Base-by-base conservation (phyloP, 1,284 basidiomycete species). In the Tilletia setariae region DNA sequence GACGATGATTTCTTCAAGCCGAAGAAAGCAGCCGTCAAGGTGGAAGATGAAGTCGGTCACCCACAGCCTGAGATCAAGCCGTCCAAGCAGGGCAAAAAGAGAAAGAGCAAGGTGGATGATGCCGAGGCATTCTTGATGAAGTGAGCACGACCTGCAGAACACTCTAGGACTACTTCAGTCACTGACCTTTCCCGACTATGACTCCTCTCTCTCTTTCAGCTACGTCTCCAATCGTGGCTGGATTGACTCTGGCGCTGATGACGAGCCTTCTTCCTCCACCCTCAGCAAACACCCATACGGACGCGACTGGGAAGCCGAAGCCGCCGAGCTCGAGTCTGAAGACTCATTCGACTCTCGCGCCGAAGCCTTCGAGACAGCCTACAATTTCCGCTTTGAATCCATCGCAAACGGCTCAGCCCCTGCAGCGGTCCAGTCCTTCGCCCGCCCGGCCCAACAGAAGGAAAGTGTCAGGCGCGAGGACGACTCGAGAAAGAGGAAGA, bases 51-150 rank as follows among this genome's bases (percentile, higher is more conserved):
- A 71, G 28, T 67, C 64, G 78, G 79, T 19, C 79, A 83, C 72
- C 84, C 83, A 70, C 72, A 77, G 46, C 2, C 35, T 19, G 69
- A 30, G 68, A 49, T 21, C 53, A 0, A 42, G 59, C 80, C 16
- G 16, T 4, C 19, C 23, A 49, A 56, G 71, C 71, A 21, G 76
- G 74, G 53, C 83, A 79, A 65, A 82, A 83, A 67, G 83, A 79
- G 61, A 73, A 77, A 63, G 77, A 78, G 40, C 63, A 76, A 74
- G 68, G 72, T 74, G 30, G 88, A 70, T 88, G 89, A 85, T 9
- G 90, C 92, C 78, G 90, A 91, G 71, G 89, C 94, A 71, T 98
- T 98, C 80, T 85, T 98, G 65, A 88, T 94, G 85, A 90, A 92
- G 93, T 96, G 78, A 77, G 89, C 86, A 21, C 6, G 23, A 4